Base-by-base conservation (phyloP, 306 rosid species). In the cucumber (Cucumis sativus) region DNA sequence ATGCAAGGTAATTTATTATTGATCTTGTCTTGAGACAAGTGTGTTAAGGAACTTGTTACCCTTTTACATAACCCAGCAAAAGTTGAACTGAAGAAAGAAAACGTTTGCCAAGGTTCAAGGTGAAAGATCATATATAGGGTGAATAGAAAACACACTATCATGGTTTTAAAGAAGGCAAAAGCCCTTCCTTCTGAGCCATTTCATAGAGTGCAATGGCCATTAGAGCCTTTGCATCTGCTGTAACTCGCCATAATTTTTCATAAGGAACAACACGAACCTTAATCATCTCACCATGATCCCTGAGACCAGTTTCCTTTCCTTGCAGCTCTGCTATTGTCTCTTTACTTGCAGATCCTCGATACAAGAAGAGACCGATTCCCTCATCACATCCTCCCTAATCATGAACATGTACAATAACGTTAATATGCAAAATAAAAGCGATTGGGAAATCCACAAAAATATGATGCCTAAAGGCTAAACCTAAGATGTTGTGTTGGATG, bases 371-470 rank as follows among this genome's bases (percentile, higher is more conserved):
- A 82, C 96, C 84, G 62, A 94, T 72, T 83, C 88, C 98, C 84
- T 95, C 98, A 14, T 92, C 97, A 33, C 97, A 95, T 76, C 97
- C 96, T 75, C 98, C 98, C 98, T 94, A 68, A 13, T 56, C 70
- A 78, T 6, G 51, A 6, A 41, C 75, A 76, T 28, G n/a, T 25
- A 21, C 16, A 13, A 63, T 57, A 52, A n/a, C 10, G 15, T 59
- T 33, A 25, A 62, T 16, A 47, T 1, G 13, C 41, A 71, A 41
- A 67, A 41, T 2, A 63, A 15, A 18, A 18, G 18, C 17, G 6
- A 60, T 6, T 28, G 70, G 43, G 21, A 30, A 63, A 35, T 25
- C 33, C 3, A 7, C 10, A 1, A 62, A 63, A 15, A 14, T 13
- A 17, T 10, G 25, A 37, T 37, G 71, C 13, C 6, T 8, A 61